These are phyloP conservation scores for Rosa hybrid DNA, from an alignment of 331 rosid genomes.

Conservation along the genomic window DNA sequence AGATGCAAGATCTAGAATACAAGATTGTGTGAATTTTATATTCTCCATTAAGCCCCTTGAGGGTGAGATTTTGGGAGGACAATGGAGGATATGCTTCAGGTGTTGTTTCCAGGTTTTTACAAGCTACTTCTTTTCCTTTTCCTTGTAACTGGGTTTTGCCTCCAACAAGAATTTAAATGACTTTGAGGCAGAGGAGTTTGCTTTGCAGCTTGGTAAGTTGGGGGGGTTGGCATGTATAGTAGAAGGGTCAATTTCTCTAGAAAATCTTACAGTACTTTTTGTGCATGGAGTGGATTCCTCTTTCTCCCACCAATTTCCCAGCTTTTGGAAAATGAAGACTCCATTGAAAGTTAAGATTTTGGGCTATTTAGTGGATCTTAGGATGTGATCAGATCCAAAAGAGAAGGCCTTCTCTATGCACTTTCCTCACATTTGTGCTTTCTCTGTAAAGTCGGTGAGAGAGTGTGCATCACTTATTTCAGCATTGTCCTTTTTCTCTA, in stretches of 20 bases:
- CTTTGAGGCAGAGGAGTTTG: background rate
- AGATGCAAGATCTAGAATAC: conserved; percentile 1
- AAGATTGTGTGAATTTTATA: background rate
- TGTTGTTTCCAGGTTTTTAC: background rate
- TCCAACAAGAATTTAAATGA: background rate
- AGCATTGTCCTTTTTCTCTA: background rate
- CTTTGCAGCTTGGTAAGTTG: background rate
- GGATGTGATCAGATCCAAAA: background rate
- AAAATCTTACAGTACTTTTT: background rate
- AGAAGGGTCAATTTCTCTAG: background rate
- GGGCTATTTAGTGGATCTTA: background rate
- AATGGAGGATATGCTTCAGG: background rate
- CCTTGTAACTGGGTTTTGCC: background rate
- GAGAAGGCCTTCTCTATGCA: background rate
- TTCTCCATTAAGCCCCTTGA: background rate
- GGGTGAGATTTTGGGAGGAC: background rate
- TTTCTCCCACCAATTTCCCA: background rate
- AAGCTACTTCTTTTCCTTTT: background rate
- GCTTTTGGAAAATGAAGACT: background rate
- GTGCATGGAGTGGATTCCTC: background rate
- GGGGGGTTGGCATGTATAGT: background rate
- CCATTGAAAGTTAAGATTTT: background rate
- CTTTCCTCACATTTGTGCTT: background rate
- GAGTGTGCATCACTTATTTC: background rate
- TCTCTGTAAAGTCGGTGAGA: background rate